Evolutionary conservation across 768 basidiomycete genomes (phyloP), one percentile per base, ranked within the genome.

Genomic region (Termitomyces sp.): DNA sequence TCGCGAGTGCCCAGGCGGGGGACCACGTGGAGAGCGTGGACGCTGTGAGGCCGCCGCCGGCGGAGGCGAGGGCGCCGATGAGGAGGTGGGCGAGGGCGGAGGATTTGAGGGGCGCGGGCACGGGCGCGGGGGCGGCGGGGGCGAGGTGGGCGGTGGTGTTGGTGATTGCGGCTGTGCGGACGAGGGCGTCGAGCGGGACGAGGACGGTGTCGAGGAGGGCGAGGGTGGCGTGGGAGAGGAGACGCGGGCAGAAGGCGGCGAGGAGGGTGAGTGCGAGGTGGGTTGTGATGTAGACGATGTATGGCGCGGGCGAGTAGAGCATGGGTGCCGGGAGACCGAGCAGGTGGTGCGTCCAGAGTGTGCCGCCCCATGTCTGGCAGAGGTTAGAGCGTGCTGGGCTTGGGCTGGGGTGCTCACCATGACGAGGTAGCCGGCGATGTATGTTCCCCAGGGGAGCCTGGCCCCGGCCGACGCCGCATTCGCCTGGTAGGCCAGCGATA

Each of bases 131-230:
- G 3, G 8, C 2, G 32, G 51, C 26, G 13, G 62, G 46, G 8
- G 73, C 65, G 54, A 79, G 70, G 38, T 72, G 71, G 11, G 70
- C 63, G 8, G 80, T 65, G 11, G 73, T 69, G 30, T 63, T 60
- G 0, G 72, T 70, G 33, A 82, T 69, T 1, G 79, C 70, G 53
- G 69, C 74, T 11, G 74, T 72, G 46, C 80, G 75, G 33, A 83
- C 70, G 22, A 81, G 64, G 18, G 76, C 79, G 60, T 83, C 82
- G 32, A 82, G 58, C 2, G 80, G 80, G 66, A 79, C 79, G n/a
- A 82, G 66, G 16, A 73, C 36, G 26, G 77, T 74, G 59, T 81
- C 79, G 48, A 78, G 59, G 44, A 74, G 41, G 3, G 68, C 68
- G 22, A 74, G 66, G 18, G 73, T 63, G 45, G 60, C 8, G 26